Percentiles rank a stretch among this genome's conserved stretches.
Conservation (phyloP, 225 moss, liverwort and hornwort genomes). For the Takakia lepidozioides region DNA sequence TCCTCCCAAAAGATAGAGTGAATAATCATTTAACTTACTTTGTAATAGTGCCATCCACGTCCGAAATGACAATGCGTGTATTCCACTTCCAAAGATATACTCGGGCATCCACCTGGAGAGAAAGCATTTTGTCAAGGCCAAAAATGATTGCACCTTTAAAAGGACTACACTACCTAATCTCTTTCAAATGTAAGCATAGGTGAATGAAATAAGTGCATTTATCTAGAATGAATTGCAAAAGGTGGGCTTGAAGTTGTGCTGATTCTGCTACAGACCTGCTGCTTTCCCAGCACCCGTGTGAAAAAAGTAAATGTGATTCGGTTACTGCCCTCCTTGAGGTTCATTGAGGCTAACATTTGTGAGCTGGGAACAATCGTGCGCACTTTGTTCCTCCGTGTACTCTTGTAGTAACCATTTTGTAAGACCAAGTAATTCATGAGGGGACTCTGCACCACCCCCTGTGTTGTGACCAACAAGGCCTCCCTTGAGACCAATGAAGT, state of each 20-base stretch:
- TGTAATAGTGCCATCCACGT: conserved; percentile 62
- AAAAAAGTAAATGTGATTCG: conserved; percentile 48
- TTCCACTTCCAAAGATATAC: conserved; percentile 63
- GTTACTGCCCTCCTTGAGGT: conserved; percentile 54
- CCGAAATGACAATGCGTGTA: conserved; percentile 50
- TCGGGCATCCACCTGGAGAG: conserved; percentile 55
- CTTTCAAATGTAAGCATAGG: no score
- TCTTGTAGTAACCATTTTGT: conserved; percentile 30
- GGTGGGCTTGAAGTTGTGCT: no score
- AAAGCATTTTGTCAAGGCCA: no score
- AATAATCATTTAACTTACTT: no score
- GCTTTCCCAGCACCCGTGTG: conserved; percentile 48
- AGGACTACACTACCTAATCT: no score
- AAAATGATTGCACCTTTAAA: no score
- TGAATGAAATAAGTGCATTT: no score
- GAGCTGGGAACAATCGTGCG: conserved; percentile 52
- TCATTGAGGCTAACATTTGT: conserved; percentile 40
- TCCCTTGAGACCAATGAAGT: conserved; percentile 16
- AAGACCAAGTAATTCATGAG: conserved; percentile 30
- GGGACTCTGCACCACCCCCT: conserved; percentile 24
- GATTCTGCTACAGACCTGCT: conserved; percentile 40
- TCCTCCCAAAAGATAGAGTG: no score
- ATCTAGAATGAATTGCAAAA: no score
- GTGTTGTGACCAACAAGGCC: conserved; percentile 24
- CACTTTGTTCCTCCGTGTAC: conserved; percentile 30